Percentiles rank a stretch among this genome's conserved stretches.
Conservation (phyloP, 2,329 filamentous ascomycete genomes). For the Alternaria arbusti region DNA sequence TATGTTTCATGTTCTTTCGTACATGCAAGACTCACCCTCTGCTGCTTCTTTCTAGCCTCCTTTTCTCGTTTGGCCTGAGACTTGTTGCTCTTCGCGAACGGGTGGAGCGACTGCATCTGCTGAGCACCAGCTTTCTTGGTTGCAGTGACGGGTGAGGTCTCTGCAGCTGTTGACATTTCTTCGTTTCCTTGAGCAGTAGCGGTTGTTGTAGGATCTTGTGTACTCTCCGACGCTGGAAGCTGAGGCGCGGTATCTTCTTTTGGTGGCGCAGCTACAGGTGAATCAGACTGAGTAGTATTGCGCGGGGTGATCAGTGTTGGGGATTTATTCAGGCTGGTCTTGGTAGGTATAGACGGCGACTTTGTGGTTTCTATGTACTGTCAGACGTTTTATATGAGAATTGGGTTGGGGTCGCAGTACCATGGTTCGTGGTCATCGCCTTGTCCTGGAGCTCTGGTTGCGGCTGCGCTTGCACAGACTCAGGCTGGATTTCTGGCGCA, state of each 20-base stretch:
- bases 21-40: slow-evolving; percentile 10
- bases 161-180: background rate
- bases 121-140: slow-evolving; percentile 31
- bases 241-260: background rate
- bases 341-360: background rate
- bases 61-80: slow-evolving; percentile 41
- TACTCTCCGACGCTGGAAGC: background rate
- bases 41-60: slow-evolving; percentile 47
- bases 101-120: slow-evolving; percentile 38
- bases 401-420: background rate
- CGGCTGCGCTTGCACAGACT: slow-evolving; percentile 7
- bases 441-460: background rate
- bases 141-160: background rate
- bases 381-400: background rate
- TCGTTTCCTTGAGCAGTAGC: background rate
- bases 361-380: background rate
- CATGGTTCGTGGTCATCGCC: slow-evolving; percentile 4
- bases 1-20: background rate
- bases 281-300: background rate
- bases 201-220: background rate
- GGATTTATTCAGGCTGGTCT: background rate
- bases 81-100: slow-evolving; percentile 37
- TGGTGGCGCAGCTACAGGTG: background rate
- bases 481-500: slow-evolving; percentile 26
- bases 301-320: background rate